phyloP scores from a whole-genome alignment of 495 filamentous ascomycete species.

The Aspergillus sclerotioniger region DNA sequence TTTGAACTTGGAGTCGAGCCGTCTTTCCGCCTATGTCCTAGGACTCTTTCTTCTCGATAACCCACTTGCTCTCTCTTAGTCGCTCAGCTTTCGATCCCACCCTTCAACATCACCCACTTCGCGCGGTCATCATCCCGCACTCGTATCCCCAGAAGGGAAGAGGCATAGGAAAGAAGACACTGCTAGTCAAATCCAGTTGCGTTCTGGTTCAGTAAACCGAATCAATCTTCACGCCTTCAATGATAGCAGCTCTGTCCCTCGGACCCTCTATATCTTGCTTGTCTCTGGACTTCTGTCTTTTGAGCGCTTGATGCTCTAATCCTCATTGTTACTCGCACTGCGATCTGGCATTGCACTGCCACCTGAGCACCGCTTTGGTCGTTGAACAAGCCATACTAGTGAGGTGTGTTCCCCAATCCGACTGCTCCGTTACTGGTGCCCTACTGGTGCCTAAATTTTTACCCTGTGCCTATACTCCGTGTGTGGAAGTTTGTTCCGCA shows the following conservation, averaged over 20 bases:
- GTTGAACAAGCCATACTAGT: background rate
- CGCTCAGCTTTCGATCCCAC: conserved; percentile 8
- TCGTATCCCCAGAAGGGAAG: background rate
- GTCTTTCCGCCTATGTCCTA: conserved; percentile 19
- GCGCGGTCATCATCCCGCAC: background rate
- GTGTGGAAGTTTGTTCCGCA: background rate
- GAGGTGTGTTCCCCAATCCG: background rate
- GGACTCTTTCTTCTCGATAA: conserved; percentile 9
- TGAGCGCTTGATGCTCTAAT: background rate
- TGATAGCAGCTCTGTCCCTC: background rate
- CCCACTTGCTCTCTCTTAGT: conserved; percentile 16
- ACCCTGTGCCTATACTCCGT: background rate
- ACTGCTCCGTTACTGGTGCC: background rate
- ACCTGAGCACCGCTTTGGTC: background rate
- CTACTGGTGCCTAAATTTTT: background rate
- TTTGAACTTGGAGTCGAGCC: conserved; percentile 22
- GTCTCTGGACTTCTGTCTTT: background rate
- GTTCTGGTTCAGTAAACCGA: background rate
- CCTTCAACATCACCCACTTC: background rate
- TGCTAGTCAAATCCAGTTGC: background rate
- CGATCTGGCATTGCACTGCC: background rate
- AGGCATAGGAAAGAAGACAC: background rate
- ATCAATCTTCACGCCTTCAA: background rate
- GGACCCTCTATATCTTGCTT: background rate
- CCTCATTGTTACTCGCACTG: background rate